These are phyloP conservation scores for Blastobotrys aristatus DNA, from an alignment of 1,139 yeast species.

Conservation along the genomic window DNA sequence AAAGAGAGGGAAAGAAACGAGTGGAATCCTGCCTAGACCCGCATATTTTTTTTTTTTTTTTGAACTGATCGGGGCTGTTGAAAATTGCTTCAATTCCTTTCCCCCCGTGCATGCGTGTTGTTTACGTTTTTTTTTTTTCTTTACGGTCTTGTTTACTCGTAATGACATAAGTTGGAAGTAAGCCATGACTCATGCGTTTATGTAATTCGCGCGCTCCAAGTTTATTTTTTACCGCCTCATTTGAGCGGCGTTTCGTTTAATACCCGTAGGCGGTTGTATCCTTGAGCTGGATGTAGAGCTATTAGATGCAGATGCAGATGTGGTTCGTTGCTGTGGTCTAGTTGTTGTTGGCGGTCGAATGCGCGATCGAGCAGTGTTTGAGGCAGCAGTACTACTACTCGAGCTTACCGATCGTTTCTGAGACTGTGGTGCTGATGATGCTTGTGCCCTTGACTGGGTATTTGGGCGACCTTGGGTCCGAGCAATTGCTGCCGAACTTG, in stretches of 20 bases:
- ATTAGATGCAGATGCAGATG: background rate
- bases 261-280: slow-evolving; percentile 14
- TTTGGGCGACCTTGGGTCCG: too few species aligned
- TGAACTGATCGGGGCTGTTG: too few species aligned
- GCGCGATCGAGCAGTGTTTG: background rate
- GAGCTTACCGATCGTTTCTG: background rate
- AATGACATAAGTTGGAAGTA: too few species aligned
- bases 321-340: background rate
- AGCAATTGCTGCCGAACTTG: background rate
- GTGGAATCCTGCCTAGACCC: too few species aligned
- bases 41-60: too few species aligned
- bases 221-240: slow-evolving; percentile 5
- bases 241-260: slow-evolving; percentile 9
- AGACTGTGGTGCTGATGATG: background rate
- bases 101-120: too few species aligned
- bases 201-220: background rate
- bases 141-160: too few species aligned
- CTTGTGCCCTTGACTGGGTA: too few species aligned
- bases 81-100: too few species aligned
- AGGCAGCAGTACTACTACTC: background rate
- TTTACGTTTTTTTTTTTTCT: background rate
- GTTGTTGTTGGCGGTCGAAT: background rate
- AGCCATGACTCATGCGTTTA: background rate
- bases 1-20: too few species aligned
- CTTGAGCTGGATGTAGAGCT: slow-evolving; percentile 4